phyloP scores from a whole-genome alignment of 1,284 basidiomycete genomes.

The Tilletia indica region DNA sequence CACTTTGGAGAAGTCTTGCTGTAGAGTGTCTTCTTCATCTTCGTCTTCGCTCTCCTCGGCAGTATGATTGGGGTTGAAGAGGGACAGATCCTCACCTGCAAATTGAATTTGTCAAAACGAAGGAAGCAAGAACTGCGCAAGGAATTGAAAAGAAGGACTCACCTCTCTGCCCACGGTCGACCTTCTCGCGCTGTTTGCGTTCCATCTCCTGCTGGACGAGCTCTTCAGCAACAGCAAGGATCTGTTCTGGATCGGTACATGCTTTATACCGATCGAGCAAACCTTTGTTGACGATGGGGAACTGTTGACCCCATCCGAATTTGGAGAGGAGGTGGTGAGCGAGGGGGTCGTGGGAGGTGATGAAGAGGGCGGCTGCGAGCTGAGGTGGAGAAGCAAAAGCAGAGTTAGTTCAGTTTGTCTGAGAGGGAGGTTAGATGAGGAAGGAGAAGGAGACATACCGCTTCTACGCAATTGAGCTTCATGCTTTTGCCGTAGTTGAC shows the following conservation, averaged over 20 bases:
- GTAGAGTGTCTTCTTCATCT: slow-evolving; percentile 20
- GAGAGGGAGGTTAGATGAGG: not conserved
- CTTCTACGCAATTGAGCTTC: slow-evolving; percentile 54
- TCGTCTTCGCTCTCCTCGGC: slow-evolving; percentile 25
- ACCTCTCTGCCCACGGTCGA: not conserved
- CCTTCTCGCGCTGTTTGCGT: slow-evolving; percentile 20
- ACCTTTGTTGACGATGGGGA: slow-evolving; percentile 42
- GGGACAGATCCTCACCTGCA: slow-evolving; percentile 7
- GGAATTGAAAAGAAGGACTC: not conserved
- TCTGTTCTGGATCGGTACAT: slow-evolving; percentile 34
- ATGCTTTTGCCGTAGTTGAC: slow-evolving; percentile 53
- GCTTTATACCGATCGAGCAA: slow-evolving; percentile 36
- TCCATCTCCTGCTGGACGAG: slow-evolving; percentile 41
- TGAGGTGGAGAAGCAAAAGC: slow-evolving; percentile 1
- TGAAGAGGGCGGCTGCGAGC: slow-evolving; percentile 47
- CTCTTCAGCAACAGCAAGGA: slow-evolving; percentile 32
- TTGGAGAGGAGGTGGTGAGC: slow-evolving; percentile 44
- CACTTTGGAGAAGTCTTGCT: slow-evolving; percentile 37
- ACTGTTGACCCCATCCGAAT: slow-evolving; percentile 49
- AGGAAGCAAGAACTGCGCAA: not conserved
- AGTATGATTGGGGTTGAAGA: slow-evolving; percentile 6
- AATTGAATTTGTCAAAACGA: not conserved
- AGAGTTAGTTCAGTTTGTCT: not conserved
- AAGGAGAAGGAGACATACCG: slow-evolving; percentile 19
- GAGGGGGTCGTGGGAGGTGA: slow-evolving; percentile 37